A percentile compares a stretch with the other conserved stretches of the same genome.
Conservation (phyloP, 2,329 filamentous ascomycete species). For the Phialophora verrucosa region DNA sequence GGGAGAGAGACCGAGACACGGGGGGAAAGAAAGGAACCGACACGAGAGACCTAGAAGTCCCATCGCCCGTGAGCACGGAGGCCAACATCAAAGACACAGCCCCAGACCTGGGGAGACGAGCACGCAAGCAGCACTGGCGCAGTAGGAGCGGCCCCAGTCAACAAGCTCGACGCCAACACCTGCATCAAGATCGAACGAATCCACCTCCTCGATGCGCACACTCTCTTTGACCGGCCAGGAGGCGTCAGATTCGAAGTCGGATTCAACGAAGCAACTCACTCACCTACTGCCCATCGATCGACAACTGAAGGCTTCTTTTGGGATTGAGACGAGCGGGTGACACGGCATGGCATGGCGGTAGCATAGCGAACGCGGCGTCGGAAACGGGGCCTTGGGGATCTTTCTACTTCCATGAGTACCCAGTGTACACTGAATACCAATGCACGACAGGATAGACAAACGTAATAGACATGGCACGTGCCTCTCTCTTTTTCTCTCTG, state of each 20-base stretch:
- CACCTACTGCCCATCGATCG: neutral
- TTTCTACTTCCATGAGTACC: neutral
- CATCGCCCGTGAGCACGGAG: neutral
- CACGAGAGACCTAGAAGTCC: neutral
- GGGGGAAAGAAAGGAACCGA: neutral
- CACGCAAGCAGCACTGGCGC: neutral
- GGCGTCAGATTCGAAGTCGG: neutral
- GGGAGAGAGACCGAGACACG: neutral
- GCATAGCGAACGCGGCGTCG: slow-evolving; percentile 12
- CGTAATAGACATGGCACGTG: slow-evolving; percentile 7
- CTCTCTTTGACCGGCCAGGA: neutral
- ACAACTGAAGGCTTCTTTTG: neutral
- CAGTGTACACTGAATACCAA: neutral
- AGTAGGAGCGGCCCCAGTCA: too few relatives aligned
- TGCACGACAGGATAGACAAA: slow-evolving; percentile 1
- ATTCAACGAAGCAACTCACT: neutral
- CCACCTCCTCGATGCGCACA: neutral
- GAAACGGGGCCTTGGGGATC: neutral
- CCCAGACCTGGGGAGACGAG: neutral
- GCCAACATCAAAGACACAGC: neutral
- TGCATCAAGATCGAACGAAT: too few relatives aligned
- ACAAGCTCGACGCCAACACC: neutral
- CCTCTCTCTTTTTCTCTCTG: neutral
- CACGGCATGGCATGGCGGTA: slow-evolving; percentile 1
- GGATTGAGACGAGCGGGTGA: neutral